phyloP scores from a whole-genome alignment of 129 eudicot species.

The Tagetes erecta region DNA sequence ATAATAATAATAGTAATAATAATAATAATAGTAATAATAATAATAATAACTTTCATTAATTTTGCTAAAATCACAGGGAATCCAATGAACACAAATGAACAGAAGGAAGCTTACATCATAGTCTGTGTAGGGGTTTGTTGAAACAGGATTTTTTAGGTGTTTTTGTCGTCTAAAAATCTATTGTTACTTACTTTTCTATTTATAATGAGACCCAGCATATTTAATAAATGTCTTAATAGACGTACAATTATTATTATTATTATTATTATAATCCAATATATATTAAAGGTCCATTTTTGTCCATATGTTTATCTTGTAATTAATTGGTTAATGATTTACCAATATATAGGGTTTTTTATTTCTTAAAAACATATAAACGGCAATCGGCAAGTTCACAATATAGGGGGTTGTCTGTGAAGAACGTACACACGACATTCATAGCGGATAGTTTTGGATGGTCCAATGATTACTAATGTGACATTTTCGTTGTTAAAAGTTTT shows the following conservation, averaged over 20 bases:
- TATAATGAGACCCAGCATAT: not conserved
- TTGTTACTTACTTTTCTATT: conserved; percentile 17
- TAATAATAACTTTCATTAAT: not conserved
- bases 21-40: not conserved
- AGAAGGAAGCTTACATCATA: conserved; percentile 25
- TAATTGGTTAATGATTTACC: no score
- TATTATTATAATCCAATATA: not conserved
- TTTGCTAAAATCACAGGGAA: conserved; percentile 1
- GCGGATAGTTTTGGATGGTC: no score
- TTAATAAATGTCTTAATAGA: conserved; percentile 1
- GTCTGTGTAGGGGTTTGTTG: conserved; percentile 27
- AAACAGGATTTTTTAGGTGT: conserved; percentile 28
- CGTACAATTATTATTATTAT: not conserved
- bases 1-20: not conserved
- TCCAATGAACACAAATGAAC: conserved; percentile 33
- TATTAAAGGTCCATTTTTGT: no score
- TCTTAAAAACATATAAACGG: no score
- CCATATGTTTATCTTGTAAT: no score
- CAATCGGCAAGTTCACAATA: no score
- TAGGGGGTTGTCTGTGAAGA: no score
- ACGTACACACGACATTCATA: no score
- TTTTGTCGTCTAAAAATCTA: not conserved
- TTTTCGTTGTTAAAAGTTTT: no score
- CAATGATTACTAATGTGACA: no score
- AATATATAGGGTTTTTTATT: no score